Conservation (phyloP, 2,329 filamentous ascomycete species). For the Colletotrichum australisinense region DNA sequence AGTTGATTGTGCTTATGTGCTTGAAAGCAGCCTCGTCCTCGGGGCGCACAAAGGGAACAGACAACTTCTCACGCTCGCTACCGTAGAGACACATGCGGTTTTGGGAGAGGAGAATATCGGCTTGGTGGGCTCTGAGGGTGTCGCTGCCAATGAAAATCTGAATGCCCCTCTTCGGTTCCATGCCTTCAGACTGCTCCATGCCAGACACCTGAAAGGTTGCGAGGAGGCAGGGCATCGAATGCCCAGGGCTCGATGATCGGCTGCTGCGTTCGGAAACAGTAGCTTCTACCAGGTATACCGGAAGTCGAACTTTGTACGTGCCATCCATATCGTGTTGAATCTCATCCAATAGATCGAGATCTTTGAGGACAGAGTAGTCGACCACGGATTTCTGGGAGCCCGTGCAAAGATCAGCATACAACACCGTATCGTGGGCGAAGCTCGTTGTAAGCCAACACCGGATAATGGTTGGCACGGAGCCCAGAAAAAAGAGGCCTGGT, state of each 20-base stretch:
- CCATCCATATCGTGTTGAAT: conserved; percentile 75
- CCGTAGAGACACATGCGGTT: conserved; percentile 91
- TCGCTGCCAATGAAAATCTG: conserved; percentile 93
- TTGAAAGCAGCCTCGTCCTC: conserved; percentile 88
- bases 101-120: conserved; percentile 91
- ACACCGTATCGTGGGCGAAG: conserved; percentile 88
- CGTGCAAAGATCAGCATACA: conserved; percentile 93
- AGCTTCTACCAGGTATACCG: conserved; percentile 92
- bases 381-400: conserved; percentile 91
- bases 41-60: conserved; percentile 90
- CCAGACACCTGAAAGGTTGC: conserved; percentile 82
- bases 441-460: conserved; percentile 94
- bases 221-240: conserved; percentile 84
- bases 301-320: conserved; percentile 76
- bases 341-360: conserved; percentile 76
- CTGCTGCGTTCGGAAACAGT: conserved; percentile 82
- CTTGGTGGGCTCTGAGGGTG: conserved; percentile 84
- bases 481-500: conserved; percentile 85
- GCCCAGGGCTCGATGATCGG: conserved; percentile 76
- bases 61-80: conserved; percentile 86
- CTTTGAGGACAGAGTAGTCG: conserved; percentile 78
- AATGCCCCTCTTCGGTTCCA: conserved; percentile 71
- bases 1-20: conserved; percentile 73
- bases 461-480: conserved; percentile 92
- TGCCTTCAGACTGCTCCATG: conserved; percentile 60